These are phyloP conservation scores for Solanum chiquidenum DNA, from an alignment of 257 asterid genomes.

Conservation along the genomic window DNA sequence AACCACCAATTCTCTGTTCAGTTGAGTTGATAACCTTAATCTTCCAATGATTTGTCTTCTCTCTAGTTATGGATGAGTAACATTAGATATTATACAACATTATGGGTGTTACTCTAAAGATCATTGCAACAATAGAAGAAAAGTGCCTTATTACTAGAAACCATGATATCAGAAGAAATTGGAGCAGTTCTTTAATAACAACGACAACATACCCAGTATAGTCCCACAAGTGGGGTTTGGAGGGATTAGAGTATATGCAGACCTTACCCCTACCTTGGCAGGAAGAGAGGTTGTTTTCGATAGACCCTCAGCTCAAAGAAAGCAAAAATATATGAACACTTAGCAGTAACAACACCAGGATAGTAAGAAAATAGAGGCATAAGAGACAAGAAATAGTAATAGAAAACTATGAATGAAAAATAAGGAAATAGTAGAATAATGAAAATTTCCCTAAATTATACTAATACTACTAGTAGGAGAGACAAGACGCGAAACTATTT, in stretches of 20 bases:
- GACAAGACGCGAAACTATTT: not conserved
- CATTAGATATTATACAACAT: not conserved
- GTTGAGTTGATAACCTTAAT: slow-evolving; percentile 71
- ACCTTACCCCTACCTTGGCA: not conserved
- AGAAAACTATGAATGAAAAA: not conserved
- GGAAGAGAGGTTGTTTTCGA: not conserved
- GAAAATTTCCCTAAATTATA: not conserved
- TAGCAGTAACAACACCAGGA: not conserved
- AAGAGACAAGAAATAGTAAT: not conserved
- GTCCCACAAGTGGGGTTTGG: not conserved
- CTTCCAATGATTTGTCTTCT: slow-evolving; percentile 86
- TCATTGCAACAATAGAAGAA: not conserved
- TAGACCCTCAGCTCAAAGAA: not conserved
- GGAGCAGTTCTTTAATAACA: not conserved
- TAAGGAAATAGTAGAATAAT: not conserved
- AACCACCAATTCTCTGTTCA: slow-evolving; percentile 77
- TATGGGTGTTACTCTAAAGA: not conserved
- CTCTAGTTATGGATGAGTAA: slow-evolving; percentile 31
- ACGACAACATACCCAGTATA: not conserved
- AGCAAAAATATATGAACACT: not conserved
- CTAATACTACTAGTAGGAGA: not conserved
- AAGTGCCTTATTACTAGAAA: not conserved
- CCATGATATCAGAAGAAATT: not conserved
- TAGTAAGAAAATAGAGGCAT: not conserved
- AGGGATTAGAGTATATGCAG: not conserved